Evolutionary conservation across 257 asterid species (phyloP).

Genomic region (Hygrophila difformis): DNA sequence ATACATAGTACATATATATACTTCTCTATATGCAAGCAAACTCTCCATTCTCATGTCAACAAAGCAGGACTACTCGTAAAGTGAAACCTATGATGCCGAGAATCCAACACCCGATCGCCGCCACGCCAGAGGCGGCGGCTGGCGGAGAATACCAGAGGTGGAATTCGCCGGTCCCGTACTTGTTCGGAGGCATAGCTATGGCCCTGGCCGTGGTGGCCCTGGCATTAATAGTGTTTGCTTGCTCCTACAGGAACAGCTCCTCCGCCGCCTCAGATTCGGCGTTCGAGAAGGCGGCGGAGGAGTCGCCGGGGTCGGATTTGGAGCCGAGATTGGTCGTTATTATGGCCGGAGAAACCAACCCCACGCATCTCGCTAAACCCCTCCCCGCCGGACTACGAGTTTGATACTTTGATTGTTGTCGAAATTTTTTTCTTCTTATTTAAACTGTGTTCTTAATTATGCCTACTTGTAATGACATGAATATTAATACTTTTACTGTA

Average conservation of each 20-base stretch:
- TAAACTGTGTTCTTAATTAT: no score
- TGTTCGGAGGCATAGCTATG: slow-evolving; percentile 30
- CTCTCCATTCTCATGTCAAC: no score
- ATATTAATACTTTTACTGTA: no score
- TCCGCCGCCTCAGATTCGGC: slow-evolving; percentile 4
- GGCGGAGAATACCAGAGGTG: slow-evolving; percentile 28
- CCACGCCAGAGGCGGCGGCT: slow-evolving; percentile 11
- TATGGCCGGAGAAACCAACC: slow-evolving; percentile 41
- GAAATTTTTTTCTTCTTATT: no score
- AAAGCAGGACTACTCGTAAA: background rate
- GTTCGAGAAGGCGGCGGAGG: background rate
- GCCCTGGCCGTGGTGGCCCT: slow-evolving; percentile 30
- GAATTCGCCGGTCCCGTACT: slow-evolving; percentile 48
- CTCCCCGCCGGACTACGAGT: background rate
- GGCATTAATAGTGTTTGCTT: slow-evolving; percentile 33
- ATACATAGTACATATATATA: no score
- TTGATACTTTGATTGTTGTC: no score
- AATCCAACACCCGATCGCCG: slow-evolving; percentile 14
- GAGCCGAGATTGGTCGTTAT: slow-evolving; percentile 25
- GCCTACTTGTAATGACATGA: no score
- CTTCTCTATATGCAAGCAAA: no score
- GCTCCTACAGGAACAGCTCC: slow-evolving; percentile 25
- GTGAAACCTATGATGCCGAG: slow-evolving; percentile 9
- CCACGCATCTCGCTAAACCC: slow-evolving; percentile 34
- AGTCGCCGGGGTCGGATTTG: slow-evolving; percentile 11